Evolutionary conservation across 495 filamentous ascomycete species (phyloP).

Genomic region (Neurospora cerealis): DNA sequence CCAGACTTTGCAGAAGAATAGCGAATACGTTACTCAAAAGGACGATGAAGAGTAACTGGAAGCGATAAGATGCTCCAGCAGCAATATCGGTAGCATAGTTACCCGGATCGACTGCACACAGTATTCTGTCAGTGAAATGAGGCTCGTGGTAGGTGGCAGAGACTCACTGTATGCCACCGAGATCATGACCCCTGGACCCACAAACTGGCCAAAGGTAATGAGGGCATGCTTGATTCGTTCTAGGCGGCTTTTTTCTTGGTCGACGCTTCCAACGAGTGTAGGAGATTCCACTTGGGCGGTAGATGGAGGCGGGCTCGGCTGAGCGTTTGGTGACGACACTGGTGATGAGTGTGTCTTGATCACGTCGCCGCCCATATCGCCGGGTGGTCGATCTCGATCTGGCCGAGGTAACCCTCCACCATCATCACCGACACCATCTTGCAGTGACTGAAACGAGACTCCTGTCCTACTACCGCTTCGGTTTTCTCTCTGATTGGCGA

Average conservation of each 20-base stretch:
- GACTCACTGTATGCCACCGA: conserved; percentile 53
- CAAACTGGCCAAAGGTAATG: conserved; percentile 60
- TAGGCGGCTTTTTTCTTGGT: not conserved
- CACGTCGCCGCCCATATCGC: not conserved
- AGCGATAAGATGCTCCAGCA: conserved; percentile 55
- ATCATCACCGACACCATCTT: not conserved
- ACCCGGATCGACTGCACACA: conserved; percentile 59
- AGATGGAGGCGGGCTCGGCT: not conserved
- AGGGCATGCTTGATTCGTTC: conserved; percentile 29
- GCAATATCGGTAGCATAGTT: conserved; percentile 82
- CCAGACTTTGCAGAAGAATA: conserved; percentile 72
- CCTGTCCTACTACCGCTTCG: not conserved
- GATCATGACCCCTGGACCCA: conserved; percentile 81
- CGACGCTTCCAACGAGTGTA: not conserved
- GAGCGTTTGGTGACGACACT: not conserved
- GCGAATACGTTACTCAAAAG: conserved; percentile 78
- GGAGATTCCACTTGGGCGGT: not conserved
- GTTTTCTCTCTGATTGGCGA: conserved; percentile 39
- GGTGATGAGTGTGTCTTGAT: not conserved
- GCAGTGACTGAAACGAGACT: not conserved
- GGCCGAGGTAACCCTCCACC: not conserved
- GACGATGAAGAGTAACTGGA: conserved; percentile 68
- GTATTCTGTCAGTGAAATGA: not conserved
- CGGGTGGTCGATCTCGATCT: not conserved
- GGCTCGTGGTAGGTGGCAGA: conserved; percentile 14